Base-by-base conservation (phyloP, 176 grass and related monocot species). In the Oryza officinalis region DNA sequence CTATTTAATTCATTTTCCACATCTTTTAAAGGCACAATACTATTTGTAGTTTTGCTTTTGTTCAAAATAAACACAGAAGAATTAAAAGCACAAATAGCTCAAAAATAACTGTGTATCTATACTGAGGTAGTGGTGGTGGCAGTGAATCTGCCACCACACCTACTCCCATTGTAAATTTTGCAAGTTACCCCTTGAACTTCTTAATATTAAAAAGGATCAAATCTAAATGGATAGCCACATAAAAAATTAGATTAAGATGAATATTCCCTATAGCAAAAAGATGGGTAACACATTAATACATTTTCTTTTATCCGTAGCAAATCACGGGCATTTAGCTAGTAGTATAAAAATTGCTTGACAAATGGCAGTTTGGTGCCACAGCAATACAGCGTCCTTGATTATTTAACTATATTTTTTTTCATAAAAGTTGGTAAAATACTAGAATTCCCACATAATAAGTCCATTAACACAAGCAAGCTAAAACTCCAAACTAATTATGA, bases 401-500 rank as follows among this genome's bases (percentile, higher is more conserved):
- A n/a, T 20, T 8, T 57, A 22, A 22, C 52, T 57, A 57, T 5
- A 15, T n/a, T 2, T 17, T 5, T 50, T 22, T 22, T 1, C 52
- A 57, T 7, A 57, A 8, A 57, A 57, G 52, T 18, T 57, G 6
- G 52, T 57, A n/a, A 6, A 57, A 57, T 22, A 57, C 52, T 9
- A 61, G 41, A 77, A 65, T 23, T 65, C 30, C 63, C 20, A 30
- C 18, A 73, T 14, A 10, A 50, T 1, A 82, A 71, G 3, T 10
- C 2, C 23, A 81, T n/a, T 79, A 14, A 63, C 45, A 12, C 38
- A 77, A 40, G 37, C 65, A 77, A 40, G 37, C 65, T 22, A 76
- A 81, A 67, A 35, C 68, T 65, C 6, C 69, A 68, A 37, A 77
- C 44, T 49, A 3, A 50, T 50, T 83, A 27, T 28, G 71, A 38